These are phyloP conservation scores for Magnaporthiopsis incrustans DNA, from an alignment of 2,329 filamentous ascomycete species.

Conservation along the genomic window DNA sequence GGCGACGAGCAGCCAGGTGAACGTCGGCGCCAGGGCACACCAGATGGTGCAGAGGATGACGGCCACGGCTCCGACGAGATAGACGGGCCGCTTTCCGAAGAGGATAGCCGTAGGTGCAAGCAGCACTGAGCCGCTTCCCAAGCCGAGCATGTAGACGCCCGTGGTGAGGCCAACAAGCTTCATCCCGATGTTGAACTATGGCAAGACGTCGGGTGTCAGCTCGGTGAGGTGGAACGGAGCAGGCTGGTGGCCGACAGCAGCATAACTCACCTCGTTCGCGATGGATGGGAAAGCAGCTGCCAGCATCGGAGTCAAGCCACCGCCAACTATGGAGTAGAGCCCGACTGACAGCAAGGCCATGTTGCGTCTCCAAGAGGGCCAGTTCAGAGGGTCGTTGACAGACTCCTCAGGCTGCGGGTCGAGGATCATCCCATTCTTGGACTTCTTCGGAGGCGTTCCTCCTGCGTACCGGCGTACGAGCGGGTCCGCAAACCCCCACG, in stretches of 20 bases:
- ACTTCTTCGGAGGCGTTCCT: conserved; percentile 51
- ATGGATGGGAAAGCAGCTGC: conserved; percentile 86
- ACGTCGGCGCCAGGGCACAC: conserved; percentile 79
- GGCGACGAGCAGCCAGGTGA: conserved; percentile 69
- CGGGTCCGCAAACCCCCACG: conserved; percentile 23
- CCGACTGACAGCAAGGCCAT: conserved; percentile 72
- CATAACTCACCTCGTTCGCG: conserved; percentile 35
- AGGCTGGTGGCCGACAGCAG: neutral
- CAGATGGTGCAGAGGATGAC: conserved; percentile 72
- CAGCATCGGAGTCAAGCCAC: conserved; percentile 83
- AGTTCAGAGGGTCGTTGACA: conserved; percentile 85
- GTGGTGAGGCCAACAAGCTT: conserved; percentile 78
- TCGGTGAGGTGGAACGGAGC: neutral
- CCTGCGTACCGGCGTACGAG: conserved; percentile 30
- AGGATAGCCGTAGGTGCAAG: conserved; percentile 87
- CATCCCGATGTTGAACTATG: conserved; percentile 52
- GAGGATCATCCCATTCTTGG: conserved; percentile 77
- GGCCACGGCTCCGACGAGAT: conserved; percentile 67
- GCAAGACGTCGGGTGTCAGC: neutral
- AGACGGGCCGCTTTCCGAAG: conserved; percentile 85
- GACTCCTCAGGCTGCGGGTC: conserved; percentile 90
- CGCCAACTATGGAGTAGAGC: conserved; percentile 88
- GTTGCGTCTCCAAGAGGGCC: conserved; percentile 76
- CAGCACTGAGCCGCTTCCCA: conserved; percentile 77
- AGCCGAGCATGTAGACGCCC: conserved; percentile 87